Evolutionary conservation across 257 asterid genomes (phyloP).

Genomic region (Solanum rostratum): DNA sequence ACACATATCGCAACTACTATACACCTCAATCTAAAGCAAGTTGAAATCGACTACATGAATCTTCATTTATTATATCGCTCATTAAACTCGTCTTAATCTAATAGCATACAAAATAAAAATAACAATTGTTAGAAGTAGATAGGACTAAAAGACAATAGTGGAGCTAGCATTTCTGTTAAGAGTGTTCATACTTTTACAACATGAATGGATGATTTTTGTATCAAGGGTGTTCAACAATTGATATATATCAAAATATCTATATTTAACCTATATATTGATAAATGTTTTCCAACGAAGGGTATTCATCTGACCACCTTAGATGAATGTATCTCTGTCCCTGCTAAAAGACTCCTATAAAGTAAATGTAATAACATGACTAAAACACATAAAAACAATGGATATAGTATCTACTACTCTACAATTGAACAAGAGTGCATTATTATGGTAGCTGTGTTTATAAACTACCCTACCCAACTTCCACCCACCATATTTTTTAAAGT

Average conservation of each 20-base stretch:
- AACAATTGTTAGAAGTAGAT: neutral
- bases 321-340: no score
- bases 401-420: neutral
- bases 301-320: no score
- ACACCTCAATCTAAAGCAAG: neutral
- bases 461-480: conserved; percentile 2
- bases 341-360: neutral
- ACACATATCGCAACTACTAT: neutral
- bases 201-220: no score
- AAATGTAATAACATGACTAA: neutral
- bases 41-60: neutral
- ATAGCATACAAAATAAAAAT: neutral
- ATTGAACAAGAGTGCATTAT: neutral
- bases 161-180: no score
- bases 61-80: neutral
- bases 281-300: no score
- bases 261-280: no score
- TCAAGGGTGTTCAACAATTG: no score
- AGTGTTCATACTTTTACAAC: no score
- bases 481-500: conserved; percentile 1
- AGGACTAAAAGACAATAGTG: no score
- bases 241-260: no score
- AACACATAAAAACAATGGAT: neutral
- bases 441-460: neutral
- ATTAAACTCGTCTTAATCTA: neutral